Percentiles rank a stretch among this genome's conserved stretches.
Conservation (phyloP, 495 filamentous ascomycete genomes). For the Hypoxylon cercidicola region DNA sequence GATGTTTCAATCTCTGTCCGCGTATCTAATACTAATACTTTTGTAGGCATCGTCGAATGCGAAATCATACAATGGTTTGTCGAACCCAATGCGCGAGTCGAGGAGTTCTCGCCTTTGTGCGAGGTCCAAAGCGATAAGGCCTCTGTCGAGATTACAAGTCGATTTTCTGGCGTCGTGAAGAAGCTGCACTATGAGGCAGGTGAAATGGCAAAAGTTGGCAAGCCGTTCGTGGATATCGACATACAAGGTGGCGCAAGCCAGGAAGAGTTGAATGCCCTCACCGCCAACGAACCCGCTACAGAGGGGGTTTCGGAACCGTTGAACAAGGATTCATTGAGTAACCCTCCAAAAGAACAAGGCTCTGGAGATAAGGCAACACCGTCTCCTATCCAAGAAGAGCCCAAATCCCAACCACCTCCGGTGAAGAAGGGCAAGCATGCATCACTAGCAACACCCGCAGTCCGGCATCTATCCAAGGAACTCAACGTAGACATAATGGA, state of each 20-base stretch:
- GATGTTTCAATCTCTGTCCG: not conserved
- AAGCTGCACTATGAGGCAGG: constrained; percentile 95
- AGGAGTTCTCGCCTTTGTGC: constrained; percentile 97
- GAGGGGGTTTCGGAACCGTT: constrained; percentile 33
- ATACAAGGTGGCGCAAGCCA: constrained; percentile 64
- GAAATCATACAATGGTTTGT: constrained; percentile 99
- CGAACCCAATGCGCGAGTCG: constrained; percentile 91
- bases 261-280: constrained; percentile 57
- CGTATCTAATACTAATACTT: constrained; percentile 15
- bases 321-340: constrained; percentile 37
- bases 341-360: constrained; percentile 21
- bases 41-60: constrained; percentile 90
- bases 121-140: constrained; percentile 99
- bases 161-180: constrained; percentile 95
- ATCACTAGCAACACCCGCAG: constrained; percentile 88
- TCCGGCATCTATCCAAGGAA: constrained; percentile 85
- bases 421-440: constrained; percentile 64
- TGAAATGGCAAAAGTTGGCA: constrained; percentile 94
- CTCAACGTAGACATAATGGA: constrained; percentile 78
- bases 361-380: constrained; percentile 19
- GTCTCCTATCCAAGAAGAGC: constrained; percentile 11
- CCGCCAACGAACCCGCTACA: constrained; percentile 45
- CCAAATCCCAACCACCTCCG: constrained; percentile 19
- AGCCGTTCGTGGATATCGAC: constrained; percentile 83
- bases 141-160: constrained; percentile 96